phyloP scores from a whole-genome alignment of 2,329 filamentous ascomycete species.

The Bimuria novae-zelandiae region DNA sequence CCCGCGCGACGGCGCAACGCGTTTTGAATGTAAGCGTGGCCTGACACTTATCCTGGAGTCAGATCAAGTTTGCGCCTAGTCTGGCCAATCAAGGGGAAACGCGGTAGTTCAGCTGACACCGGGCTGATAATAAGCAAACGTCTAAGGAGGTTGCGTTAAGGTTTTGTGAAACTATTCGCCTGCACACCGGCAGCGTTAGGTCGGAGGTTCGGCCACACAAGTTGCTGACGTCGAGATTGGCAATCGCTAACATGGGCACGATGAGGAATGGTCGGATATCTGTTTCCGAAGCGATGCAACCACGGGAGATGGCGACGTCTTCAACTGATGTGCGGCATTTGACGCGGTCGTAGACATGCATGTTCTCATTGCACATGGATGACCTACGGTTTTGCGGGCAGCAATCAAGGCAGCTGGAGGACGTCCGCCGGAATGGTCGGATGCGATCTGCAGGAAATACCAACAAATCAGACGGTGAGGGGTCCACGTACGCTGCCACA shows the following conservation, averaged over 20 bases:
- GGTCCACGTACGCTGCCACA: neutral
- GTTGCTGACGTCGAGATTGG: neutral
- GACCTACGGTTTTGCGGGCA: neutral
- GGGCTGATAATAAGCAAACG: neutral
- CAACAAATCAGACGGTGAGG: conserved; percentile 3
- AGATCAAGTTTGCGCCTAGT: conserved; percentile 20
- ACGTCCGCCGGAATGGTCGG: conserved; percentile 8
- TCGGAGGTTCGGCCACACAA: conserved; percentile 1
- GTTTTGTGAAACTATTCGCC: conserved; percentile 7
- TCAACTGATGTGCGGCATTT: neutral
- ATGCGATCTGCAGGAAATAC: neutral
- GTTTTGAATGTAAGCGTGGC: conserved; percentile 31
- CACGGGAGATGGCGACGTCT: neutral
- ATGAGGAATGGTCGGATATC: neutral
- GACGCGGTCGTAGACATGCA: neutral
- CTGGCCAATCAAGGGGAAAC: conserved; percentile 1
- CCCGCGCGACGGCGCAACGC: conserved; percentile 35
- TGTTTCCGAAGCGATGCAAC: neutral
- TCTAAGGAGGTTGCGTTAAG: conserved; percentile 7
- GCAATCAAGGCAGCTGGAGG: conserved; percentile 6
- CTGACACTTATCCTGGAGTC: conserved; percentile 32
- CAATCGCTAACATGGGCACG: neutral
- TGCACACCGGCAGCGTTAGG: conserved; percentile 6
- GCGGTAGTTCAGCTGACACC: neutral
- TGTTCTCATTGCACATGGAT: neutral